Evolutionary conservation across 495 filamentous ascomycete species (phyloP).

Genomic region (Podospora tetraspora): DNA sequence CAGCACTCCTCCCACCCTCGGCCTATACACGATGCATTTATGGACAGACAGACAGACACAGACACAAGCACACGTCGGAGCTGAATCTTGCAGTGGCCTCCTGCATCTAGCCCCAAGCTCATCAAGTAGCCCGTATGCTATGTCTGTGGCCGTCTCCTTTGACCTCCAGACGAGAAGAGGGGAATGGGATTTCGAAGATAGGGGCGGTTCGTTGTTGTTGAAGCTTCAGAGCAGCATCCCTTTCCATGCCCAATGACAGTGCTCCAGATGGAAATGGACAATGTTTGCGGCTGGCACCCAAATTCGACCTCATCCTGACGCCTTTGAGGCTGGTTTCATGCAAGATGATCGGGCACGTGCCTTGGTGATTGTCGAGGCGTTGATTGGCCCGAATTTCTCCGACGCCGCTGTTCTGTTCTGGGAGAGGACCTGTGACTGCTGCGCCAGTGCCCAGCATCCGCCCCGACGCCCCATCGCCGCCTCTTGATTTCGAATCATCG

Average conservation of each 20-base stretch:
- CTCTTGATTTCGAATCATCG: constrained; percentile 11
- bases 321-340: neutral
- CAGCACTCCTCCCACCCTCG: neutral
- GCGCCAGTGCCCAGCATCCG: neutral
- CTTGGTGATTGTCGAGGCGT: neutral
- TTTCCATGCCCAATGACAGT: neutral
- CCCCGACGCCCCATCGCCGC: too few relatives aligned
- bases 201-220: neutral
- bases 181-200: neutral
- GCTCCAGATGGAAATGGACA: neutral
- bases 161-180: too few relatives aligned
- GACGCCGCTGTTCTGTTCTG: neutral
- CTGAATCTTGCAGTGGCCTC: neutral
- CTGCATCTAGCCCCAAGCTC: neutral
- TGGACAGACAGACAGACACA: neutral
- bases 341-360: neutral
- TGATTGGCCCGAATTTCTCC: neutral
- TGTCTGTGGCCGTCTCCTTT: neutral
- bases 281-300: neutral
- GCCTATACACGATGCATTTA: neutral
- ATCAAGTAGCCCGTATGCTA: neutral
- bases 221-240: neutral
- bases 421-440: neutral
- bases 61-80: neutral
- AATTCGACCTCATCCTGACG: neutral